Conservation (phyloP, 2,329 filamentous ascomycete genomes). For the Sphaerulina musiva region DNA sequence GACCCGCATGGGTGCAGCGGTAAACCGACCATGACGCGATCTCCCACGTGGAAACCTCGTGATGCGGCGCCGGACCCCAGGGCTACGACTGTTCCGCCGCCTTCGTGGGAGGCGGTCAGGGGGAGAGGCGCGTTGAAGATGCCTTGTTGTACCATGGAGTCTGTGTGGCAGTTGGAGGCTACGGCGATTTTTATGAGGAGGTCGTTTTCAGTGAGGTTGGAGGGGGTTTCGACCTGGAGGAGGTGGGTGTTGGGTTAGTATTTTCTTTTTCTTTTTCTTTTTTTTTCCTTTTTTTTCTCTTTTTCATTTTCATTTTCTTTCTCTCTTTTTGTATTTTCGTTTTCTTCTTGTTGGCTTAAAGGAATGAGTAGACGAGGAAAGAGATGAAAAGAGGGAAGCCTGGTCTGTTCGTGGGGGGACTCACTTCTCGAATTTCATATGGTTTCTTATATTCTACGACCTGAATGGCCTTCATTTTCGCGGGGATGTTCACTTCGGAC, state of each 20-base stretch:
- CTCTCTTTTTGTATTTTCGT: too few relatives aligned
- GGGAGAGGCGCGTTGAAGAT: slow-evolving; percentile 46
- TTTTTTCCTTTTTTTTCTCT: too few relatives aligned
- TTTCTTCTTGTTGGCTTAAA: too few relatives aligned
- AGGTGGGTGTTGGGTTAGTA: not conserved
- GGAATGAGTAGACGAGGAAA: too few relatives aligned
- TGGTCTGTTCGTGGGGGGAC: too few relatives aligned
- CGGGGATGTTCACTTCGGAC: slow-evolving; percentile 30
- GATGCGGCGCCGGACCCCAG: slow-evolving; percentile 37
- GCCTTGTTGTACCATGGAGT: slow-evolving; percentile 50
- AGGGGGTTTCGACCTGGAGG: slow-evolving; percentile 40
- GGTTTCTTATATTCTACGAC: slow-evolving; percentile 50
- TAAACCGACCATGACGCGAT: slow-evolving; percentile 53
- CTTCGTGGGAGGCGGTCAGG: slow-evolving; percentile 52
- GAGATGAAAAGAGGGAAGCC: too few relatives aligned
- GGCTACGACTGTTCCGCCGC: slow-evolving; percentile 49
- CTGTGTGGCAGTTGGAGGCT: slow-evolving; percentile 58
- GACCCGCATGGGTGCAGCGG: slow-evolving; percentile 48
- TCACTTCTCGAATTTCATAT: slow-evolving; percentile 45
- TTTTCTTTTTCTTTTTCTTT: not conserved
- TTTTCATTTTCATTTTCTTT: not conserved
- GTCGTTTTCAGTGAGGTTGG: slow-evolving; percentile 44
- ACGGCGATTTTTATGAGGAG: slow-evolving; percentile 56
- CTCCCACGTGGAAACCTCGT: slow-evolving; percentile 42
- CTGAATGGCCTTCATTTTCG: slow-evolving; percentile 45